phyloP scores from a whole-genome alignment of 345 rosid genomes.

The Gossypium anomalum region DNA sequence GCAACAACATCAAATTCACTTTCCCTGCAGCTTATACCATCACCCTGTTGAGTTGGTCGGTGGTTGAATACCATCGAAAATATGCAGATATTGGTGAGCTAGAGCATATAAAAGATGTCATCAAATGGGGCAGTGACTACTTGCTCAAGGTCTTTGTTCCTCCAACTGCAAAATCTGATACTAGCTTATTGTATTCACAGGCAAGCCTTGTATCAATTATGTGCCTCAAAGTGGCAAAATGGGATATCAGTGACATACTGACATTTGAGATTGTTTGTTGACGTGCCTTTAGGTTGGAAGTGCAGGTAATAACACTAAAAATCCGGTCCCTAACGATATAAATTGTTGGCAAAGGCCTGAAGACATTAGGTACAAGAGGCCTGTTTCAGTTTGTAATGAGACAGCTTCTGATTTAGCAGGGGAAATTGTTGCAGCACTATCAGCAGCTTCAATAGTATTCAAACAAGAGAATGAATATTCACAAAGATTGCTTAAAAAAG shows the following conservation, averaged over 20 bases:
- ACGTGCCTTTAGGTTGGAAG: conserved; percentile 45
- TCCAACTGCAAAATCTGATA: conserved; percentile 25
- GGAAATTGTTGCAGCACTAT: conserved; percentile 48
- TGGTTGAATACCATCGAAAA: conserved; percentile 53
- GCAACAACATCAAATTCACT: conserved; percentile 54
- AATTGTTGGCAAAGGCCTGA: conserved; percentile 73
- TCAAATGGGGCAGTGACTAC: conserved; percentile 57
- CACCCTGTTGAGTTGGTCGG: conserved; percentile 61
- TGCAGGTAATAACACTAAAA: conserved; percentile 20
- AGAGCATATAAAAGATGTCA: conserved; percentile 53
- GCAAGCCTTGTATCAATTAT: conserved; percentile 27
- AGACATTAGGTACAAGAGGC: conserved; percentile 49
- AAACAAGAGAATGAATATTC: conserved; percentile 38
- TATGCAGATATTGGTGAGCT: conserved; percentile 49
- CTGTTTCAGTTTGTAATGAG: conserved; percentile 35
- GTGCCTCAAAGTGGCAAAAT: not conserved
- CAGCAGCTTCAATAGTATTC: conserved; percentile 59
- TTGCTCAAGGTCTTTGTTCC: conserved; percentile 46
- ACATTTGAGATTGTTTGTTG: not conserved
- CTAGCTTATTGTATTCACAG: conserved; percentile 46
- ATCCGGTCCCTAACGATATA: conserved; percentile 26
- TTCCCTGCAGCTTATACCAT: conserved; percentile 56
- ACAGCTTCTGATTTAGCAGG: conserved; percentile 54
- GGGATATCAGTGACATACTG: not conserved
- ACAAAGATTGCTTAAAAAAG: conserved; percentile 23